A percentile compares a stretch with the other conserved stretches of the same genome.
Conservation (phyloP, 2,329 filamentous ascomycete genomes). For the Rutstroemia sp. region DNA sequence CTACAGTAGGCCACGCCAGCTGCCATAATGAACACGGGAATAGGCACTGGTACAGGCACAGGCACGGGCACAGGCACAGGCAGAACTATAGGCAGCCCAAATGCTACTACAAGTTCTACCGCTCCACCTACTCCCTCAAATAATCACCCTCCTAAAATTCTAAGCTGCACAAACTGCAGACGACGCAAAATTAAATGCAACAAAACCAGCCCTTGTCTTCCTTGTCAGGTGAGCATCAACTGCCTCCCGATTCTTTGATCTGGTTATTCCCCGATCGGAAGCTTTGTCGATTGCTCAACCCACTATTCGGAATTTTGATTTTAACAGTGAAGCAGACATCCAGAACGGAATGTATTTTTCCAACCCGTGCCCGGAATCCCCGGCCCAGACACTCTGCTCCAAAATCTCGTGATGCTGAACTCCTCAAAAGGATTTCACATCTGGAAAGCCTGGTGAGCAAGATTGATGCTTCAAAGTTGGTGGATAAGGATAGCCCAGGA, state of each 20-base stretch:
- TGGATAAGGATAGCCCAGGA: neutral
- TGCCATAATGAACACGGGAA: no score
- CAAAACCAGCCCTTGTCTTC: slow-evolving; percentile 8
- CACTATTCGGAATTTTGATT: neutral
- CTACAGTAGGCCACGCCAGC: no score
- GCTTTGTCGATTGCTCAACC: neutral
- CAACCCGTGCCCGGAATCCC: slow-evolving; percentile 3
- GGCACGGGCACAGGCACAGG: no score
- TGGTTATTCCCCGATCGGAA: neutral
- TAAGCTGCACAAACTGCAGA: slow-evolving; percentile 11
- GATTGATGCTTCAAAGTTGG: slow-evolving; percentile 6
- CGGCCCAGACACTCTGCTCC: neutral
- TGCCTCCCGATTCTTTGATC: neutral
- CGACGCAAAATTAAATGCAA: slow-evolving; percentile 11
- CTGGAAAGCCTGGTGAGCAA: slow-evolving; percentile 10
- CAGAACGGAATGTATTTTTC: slow-evolving; percentile 7
- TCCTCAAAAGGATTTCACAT: slow-evolving; percentile 9
- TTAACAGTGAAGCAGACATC: neutral
- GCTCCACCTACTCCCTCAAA: neutral
- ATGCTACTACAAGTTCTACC: neutral
- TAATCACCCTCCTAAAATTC: neutral
- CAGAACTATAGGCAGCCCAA: neutral
- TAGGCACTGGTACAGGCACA: no score
- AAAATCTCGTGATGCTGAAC: slow-evolving; percentile 9
- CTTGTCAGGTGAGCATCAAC: slow-evolving; percentile 6